These are phyloP conservation scores for Silybum marianum DNA, from an alignment of 129 eudicot genomes.

Conservation along the genomic window DNA sequence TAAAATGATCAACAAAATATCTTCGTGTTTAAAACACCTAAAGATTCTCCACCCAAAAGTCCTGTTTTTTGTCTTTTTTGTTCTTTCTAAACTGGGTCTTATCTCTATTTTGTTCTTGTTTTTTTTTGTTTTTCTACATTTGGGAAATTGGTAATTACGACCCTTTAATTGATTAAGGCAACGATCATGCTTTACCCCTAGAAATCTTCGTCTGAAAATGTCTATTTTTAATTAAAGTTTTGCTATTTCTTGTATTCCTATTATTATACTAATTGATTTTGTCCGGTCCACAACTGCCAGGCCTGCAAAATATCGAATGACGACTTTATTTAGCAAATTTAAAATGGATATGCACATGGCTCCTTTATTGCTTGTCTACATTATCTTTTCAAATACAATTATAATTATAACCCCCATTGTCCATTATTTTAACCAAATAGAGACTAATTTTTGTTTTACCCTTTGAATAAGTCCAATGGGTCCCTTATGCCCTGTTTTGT, in stretches of 20 bases:
- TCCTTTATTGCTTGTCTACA: constrained; percentile 21
- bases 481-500: constrained; percentile 10
- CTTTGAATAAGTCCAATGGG: constrained; percentile 22
- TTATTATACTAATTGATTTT: constrained; percentile 13
- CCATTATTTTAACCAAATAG: constrained; percentile 15
- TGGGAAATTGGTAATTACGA: neutral
- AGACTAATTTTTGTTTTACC: neutral
- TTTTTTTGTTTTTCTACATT: neutral
- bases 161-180: neutral
- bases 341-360: constrained; percentile 14
- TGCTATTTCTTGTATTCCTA: constrained; percentile 15
- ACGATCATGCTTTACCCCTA: constrained; percentile 20
- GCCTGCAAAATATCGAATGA: constrained; percentile 33
- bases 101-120: neutral
- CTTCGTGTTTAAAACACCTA: neutral
- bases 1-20: neutral
- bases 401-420: neutral
- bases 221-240: constrained; percentile 18
- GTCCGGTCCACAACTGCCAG: constrained; percentile 27
- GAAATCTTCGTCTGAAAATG: constrained; percentile 18
- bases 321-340: constrained; percentile 13
- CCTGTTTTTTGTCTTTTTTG: neutral
- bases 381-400: constrained; percentile 2
- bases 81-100: neutral
- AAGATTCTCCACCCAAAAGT: neutral